phyloP scores from a whole-genome alignment of 140 eudicot species.

The Stevia rebaudiana region DNA sequence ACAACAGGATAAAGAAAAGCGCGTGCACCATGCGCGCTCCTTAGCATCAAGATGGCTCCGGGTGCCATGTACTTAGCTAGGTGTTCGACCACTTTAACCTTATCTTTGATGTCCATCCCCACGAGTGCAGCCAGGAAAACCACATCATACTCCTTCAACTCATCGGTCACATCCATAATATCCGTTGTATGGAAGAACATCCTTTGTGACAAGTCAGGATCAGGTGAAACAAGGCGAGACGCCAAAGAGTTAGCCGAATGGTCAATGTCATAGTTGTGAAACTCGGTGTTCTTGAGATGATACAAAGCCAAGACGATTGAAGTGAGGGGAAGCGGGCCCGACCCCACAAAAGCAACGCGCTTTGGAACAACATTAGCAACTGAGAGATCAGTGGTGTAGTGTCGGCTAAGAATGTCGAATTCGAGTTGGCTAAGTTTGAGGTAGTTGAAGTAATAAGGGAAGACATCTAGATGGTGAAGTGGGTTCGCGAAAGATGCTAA shows the following conservation, averaged over 20 bases:
- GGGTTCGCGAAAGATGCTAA: slow-evolving; percentile 57
- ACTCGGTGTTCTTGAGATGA: slow-evolving; percentile 46
- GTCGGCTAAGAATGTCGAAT: slow-evolving; percentile 44
- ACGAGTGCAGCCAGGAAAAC: slow-evolving; percentile 84
- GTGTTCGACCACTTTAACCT: slow-evolving; percentile 49
- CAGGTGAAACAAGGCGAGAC: slow-evolving; percentile 40
- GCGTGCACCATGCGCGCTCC: slow-evolving; percentile 90
- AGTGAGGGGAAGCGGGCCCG: slow-evolving; percentile 92
- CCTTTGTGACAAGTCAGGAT: slow-evolving; percentile 55
- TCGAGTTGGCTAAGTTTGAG: slow-evolving; percentile 68
- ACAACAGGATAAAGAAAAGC: slow-evolving; percentile 83
- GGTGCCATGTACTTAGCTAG: slow-evolving; percentile 65
- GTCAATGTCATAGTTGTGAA: slow-evolving; percentile 89
- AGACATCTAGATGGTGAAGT: slow-evolving; percentile 58
- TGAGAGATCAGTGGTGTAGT: slow-evolving; percentile 19
- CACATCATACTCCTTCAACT: slow-evolving; percentile 54
- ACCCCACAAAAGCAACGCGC: slow-evolving; percentile 69
- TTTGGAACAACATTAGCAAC: slow-evolving; percentile 22
- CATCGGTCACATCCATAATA: slow-evolving; percentile 52
- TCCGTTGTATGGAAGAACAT: slow-evolving; percentile 65
- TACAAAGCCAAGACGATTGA: slow-evolving; percentile 62
- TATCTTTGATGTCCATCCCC: slow-evolving; percentile 70
- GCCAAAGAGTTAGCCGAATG: slow-evolving; percentile 70
- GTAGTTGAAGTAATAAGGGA: slow-evolving; percentile 73
- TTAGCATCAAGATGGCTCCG: slow-evolving; percentile 52